Percentiles rank a stretch among this genome's conserved stretches.
Conservation (phyloP, 176 grass and related monocot genomes). For the Triticum turgidum region DNA sequence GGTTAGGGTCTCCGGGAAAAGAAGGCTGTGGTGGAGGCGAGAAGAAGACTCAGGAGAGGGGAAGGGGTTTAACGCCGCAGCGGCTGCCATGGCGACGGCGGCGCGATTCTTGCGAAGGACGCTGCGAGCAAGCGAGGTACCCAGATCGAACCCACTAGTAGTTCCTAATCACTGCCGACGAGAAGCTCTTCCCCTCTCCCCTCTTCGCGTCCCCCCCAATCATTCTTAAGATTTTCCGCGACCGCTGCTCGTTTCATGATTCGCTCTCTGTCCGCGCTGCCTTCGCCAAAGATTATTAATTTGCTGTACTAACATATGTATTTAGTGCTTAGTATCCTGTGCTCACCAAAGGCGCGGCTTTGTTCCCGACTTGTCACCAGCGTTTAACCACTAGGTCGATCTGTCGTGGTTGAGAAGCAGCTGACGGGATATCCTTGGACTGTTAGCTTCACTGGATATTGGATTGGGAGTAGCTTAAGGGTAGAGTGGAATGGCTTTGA, state of each 20-base stretch:
- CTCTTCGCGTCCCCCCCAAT: neutral
- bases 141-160: neutral
- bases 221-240: neutral
- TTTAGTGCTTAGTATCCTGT: neutral
- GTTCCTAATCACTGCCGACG: neutral
- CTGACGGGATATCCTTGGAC: neutral
- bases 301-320: neutral
- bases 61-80: neutral
- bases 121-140: constrained; percentile 31
- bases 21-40: neutral
- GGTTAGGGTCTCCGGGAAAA: neutral
- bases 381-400: neutral
- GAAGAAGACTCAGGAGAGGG: neutral
- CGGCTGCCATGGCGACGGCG: constrained; percentile 36
- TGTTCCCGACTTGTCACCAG: neutral
- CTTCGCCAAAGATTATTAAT: neutral
- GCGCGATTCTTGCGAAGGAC: constrained; percentile 30
- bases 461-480: neutral
- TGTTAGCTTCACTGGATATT: neutral
- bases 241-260: neutral
- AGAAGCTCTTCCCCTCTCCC: neutral
- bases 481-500: neutral
- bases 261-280: neutral
- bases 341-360: neutral
- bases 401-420: neutral